phyloP scores from a whole-genome alignment of 1,139 yeast genomes.

The Sugiyamaella paludigena region DNA sequence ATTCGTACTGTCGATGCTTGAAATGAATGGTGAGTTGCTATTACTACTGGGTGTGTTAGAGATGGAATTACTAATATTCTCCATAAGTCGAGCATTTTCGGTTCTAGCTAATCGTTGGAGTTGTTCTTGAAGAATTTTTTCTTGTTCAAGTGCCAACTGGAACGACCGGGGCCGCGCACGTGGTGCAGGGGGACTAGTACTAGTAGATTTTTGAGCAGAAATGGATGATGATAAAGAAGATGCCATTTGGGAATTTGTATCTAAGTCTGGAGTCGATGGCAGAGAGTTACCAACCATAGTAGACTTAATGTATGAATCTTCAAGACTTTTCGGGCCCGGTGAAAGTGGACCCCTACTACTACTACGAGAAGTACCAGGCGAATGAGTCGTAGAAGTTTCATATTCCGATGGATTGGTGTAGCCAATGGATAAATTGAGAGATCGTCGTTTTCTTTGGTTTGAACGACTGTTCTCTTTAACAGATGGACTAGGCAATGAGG shows the following conservation, averaged over 20 bases:
- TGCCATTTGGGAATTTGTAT: background rate
- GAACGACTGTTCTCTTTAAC: no score
- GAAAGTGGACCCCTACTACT: constrained; percentile 7
- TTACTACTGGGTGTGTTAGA: background rate
- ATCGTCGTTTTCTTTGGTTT: constrained; percentile 21
- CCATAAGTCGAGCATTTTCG: constrained; percentile 32
- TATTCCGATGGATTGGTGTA: constrained; percentile 7
- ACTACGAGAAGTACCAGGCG: constrained; percentile 11
- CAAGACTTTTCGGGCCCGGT: constrained; percentile 1
- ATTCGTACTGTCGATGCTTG: background rate
- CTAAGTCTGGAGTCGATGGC: constrained; percentile 8
- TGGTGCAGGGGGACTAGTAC: background rate
- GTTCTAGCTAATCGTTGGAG: constrained; percentile 35
- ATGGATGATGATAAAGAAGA: background rate
- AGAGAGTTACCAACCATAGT: constrained; percentile 1
- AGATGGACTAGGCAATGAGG: no score
- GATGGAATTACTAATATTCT: background rate
- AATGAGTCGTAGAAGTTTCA: constrained; percentile 11
- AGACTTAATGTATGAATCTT: background rate
- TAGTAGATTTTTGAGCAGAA: background rate
- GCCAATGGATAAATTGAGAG: constrained; percentile 22
- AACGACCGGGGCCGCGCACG: constrained; percentile 18
- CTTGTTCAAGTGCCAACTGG: constrained; percentile 28
- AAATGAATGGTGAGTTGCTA: background rate
- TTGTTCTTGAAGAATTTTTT: constrained; percentile 32